Evolutionary conservation across 2,329 filamentous ascomycete species (phyloP), one percentile per base, ranked within the genome.

Genomic region (Aspergillus quadrilineatus): DNA sequence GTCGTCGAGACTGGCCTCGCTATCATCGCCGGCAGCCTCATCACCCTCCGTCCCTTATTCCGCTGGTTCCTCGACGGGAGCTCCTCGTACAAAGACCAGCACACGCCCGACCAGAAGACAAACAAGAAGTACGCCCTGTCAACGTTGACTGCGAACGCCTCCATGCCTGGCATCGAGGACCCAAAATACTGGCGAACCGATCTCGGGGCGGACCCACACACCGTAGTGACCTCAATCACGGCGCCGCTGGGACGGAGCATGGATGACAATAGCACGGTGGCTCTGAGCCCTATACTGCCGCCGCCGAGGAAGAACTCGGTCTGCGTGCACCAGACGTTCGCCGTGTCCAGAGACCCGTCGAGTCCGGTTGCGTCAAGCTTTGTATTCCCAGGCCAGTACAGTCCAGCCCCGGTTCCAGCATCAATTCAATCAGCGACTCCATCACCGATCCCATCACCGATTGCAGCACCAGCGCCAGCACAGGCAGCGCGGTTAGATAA

Each of bases 41-140:
- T 62, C 36, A 70, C 79, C 2, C 65, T 81, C 1, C 74, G 78
- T 1, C 79, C 79, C 0, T 67, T 82, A 0, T 64, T 81, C 36
- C 75, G 68, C n/a, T 58, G 51, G 56, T 46, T 58, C 29, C 47
- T 55, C 7, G 56, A 51, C 4, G 51, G 42, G 1, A 36, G 26
- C 15, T 58, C 41, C 28, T 51, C 47, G 17, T 50, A 47, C 44
- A 29, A n/a, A 9, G 5, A 32, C 10, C 44, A 30, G 3, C 22
- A 28, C 44, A 17, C 39, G 6, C 39, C n/a, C 22, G 14, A 12
- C 14, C n/a, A 14, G 15, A 17, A 17, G 8, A 46, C 8, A 8
- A 9, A 12, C 28, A 12, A 30, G 22, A 34, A 46, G 9, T 54
- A 55, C 26, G 39, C 47, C 0, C 51, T 55, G 17, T 50, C 51